Evolutionary conservation across 177 flowering plant genomes (phyloP), one percentile per base, ranked within the genome.

Genomic region (Telopea speciosissima): DNA sequence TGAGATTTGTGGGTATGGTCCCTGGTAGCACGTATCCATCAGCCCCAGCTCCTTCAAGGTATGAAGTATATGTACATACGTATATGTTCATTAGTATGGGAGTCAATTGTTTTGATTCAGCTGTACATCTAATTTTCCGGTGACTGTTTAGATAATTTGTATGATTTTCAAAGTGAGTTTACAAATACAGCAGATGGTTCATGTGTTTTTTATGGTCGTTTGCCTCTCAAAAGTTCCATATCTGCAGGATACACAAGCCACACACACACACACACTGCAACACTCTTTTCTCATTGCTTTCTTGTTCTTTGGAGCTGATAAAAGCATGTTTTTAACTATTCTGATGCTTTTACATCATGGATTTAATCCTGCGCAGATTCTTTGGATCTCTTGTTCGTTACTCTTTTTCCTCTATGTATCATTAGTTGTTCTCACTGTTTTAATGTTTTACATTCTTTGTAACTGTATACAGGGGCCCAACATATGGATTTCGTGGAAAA

Each of bases 401-500:
- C 19, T 13, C 3, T 49, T 49, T 49, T 49, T 23, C 14, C 12
- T 6, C 62, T 23, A 62, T 12, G 13, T 2, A 16, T 12, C 8
- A 16, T 49, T 49, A 12, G 54, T 12, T 49, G 3, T 49, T 49
- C 54, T 14, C 8, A 49, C 54, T 16, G 14, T 49, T 1, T 3
- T 16, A 49, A 36, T 36, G 40, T 36, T 36, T 45, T 71, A 25
- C 68, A 70, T 63, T 40, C 16, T 67, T 70, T 13, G 58, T 17
- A 25, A 65, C 33, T 68, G 22, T 12, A 33, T 69, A 11, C 67
- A 90, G 97, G 83, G 97, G 97, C 22, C 96, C 97, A 26, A 68
- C 85, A 60, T 77, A 59, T 81, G 97, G 94, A 66, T 70, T 65
- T 28, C 84, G 90, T 40, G 97, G 97, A 62, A 89, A 84, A 83